Evolutionary conservation across 257 asterid genomes (phyloP).

Genomic region (Thymus mandschuricus): DNA sequence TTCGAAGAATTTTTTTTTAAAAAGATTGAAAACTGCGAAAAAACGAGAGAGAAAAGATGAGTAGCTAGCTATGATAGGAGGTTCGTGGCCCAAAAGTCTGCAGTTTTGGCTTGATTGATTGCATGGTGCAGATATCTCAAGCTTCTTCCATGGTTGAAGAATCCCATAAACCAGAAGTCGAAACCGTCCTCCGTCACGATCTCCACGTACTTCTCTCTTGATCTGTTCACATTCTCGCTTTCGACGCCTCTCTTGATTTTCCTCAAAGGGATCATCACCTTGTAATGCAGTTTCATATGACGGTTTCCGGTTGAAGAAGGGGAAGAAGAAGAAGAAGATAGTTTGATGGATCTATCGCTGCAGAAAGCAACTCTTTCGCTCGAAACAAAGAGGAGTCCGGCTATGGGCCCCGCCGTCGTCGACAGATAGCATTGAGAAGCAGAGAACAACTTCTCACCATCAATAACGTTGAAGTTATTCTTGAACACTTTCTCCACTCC

Average conservation of each 20-base stretch:
- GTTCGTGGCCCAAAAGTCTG: no score
- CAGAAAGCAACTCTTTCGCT: slow-evolving; percentile 40
- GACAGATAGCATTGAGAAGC: slow-evolving; percentile 43
- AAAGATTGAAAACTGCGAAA: no score
- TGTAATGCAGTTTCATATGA: slow-evolving; percentile 31
- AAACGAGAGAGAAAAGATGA: no score
- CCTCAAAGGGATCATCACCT: slow-evolving; percentile 41
- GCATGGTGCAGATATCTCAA: not conserved
- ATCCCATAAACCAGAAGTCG: not conserved
- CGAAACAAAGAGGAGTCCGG: slow-evolving; percentile 38
- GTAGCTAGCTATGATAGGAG: no score
- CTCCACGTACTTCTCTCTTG: not conserved
- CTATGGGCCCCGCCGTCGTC: slow-evolving; percentile 44
- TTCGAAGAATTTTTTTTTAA: no score
- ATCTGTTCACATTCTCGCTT: not conserved
- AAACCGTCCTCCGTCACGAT: not conserved
- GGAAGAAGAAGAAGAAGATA: slow-evolving; percentile 36
- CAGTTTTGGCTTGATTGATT: no score
- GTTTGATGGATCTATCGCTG: slow-evolving; percentile 40
- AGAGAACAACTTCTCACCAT: slow-evolving; percentile 36
- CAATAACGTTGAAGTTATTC: slow-evolving; percentile 32
- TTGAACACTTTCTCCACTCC: slow-evolving; percentile 39
- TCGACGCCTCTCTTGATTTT: slow-evolving; percentile 33
- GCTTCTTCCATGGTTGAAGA: not conserved
- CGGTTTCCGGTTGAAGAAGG: slow-evolving; percentile 32